Conservation (phyloP, 257 asterid genomes). For the Gynochthodes officinalis region DNA sequence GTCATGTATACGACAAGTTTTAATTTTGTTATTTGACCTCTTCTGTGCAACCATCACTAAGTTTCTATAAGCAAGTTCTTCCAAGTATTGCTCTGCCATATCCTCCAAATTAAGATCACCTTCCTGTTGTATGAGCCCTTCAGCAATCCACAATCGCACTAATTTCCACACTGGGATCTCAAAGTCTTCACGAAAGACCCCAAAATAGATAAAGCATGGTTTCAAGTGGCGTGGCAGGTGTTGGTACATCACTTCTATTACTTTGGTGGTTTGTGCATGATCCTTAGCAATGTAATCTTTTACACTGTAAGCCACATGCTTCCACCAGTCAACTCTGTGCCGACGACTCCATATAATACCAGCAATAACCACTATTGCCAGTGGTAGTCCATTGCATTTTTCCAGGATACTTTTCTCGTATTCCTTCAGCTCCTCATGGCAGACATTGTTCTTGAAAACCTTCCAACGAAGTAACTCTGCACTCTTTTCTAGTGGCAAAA, state of each 20-base stretch:
- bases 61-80: no score
- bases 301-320: conserved; percentile 10
- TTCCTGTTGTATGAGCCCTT: conserved; percentile 21
- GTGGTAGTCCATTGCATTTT: conserved; percentile 1
- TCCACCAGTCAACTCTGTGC: conserved; percentile 13
- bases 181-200: no score
- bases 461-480: conserved; percentile 13
- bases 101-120: conserved; percentile 11
- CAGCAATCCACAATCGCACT: conserved; percentile 22
- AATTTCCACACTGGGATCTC: conserved; percentile 7
- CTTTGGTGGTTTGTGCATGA: background rate
- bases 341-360: conserved; percentile 15
- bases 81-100: conserved; percentile 9
- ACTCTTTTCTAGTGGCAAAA: no score
- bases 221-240: no score
- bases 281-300: background rate
- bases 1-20: no score
- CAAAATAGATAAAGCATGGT: no score
- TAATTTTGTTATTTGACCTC: no score
- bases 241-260: conserved; percentile 17
- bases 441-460: conserved; percentile 5
- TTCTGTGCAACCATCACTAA: no score
- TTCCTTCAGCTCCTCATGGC: background rate
- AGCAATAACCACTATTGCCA: conserved; percentile 25
- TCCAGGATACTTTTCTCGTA: background rate